phyloP scores from a whole-genome alignment of 352 stramenopile genomes.

The Peronosclerospora sorghi region DNA sequence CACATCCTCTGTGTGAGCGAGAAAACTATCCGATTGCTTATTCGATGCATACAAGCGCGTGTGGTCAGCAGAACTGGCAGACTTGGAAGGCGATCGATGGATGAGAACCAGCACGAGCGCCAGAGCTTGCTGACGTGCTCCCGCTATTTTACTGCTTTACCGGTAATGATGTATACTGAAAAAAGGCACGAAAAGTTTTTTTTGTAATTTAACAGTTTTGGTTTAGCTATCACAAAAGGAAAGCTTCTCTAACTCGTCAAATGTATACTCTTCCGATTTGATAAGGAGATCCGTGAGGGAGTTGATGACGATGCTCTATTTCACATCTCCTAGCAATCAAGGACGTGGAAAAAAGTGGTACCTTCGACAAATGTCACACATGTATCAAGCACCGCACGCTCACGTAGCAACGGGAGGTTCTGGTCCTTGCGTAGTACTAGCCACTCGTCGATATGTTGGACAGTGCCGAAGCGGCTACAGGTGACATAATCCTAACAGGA shows the following conservation, averaged over 20 bases:
- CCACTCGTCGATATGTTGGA: conserved; percentile 40
- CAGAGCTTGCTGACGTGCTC: too few relatives aligned
- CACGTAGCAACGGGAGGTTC: conserved; percentile 31
- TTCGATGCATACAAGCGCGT: too few relatives aligned
- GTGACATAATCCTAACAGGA: too few relatives aligned
- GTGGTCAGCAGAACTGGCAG: too few relatives aligned
- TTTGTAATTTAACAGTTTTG: too few relatives aligned
- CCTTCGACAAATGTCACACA: conserved; percentile 89
- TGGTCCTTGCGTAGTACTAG: conserved; percentile 25
- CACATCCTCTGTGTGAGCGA: too few relatives aligned
- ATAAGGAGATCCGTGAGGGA: conserved; percentile 70
- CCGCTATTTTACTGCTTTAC: too few relatives aligned
- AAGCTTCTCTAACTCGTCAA: conserved; percentile 24
- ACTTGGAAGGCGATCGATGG: too few relatives aligned
- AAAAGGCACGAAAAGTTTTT: too few relatives aligned
- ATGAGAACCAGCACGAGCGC: too few relatives aligned
- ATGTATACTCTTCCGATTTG: conserved; percentile 37
- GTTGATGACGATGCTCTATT: conserved; percentile 55
- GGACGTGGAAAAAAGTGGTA: conserved; percentile 63
- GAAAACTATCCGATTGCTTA: too few relatives aligned
- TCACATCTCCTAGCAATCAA: conserved; percentile 49
- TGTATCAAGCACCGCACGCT: conserved; percentile 83
- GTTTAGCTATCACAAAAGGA: neutral
- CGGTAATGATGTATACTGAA: too few relatives aligned
- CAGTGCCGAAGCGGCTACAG: conserved; percentile 4